phyloP scores from a whole-genome alignment of 2,329 filamentous ascomycete genomes.

The Penicillium sp. region DNA sequence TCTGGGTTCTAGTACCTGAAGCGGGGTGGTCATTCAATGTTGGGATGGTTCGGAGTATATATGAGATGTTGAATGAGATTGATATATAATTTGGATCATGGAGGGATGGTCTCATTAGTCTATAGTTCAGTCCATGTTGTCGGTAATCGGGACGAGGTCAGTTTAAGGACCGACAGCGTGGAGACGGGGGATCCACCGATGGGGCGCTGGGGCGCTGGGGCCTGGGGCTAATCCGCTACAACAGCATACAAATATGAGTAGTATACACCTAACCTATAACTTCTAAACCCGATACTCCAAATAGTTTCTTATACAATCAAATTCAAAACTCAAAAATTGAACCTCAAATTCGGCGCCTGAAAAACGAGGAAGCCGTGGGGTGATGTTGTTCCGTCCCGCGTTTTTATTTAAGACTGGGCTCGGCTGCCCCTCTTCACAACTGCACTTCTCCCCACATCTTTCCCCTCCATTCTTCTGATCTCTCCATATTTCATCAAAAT shows the following conservation, averaged over 20 bases:
- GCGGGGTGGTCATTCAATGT: background rate
- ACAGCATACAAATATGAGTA: no score
- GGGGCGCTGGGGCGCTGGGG: no score
- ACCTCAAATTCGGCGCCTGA: constrained; percentile 6
- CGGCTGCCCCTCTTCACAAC: constrained; percentile 12
- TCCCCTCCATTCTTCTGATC: background rate
- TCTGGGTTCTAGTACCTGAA: constrained; percentile 17
- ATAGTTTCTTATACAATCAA: background rate
- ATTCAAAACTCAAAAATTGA: background rate
- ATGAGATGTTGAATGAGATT: background rate
- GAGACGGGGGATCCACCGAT: background rate
- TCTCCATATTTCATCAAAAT: constrained; percentile 10
- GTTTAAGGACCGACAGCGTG: background rate
- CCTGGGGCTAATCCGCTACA: no score
- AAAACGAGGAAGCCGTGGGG: constrained; percentile 9
- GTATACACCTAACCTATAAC: no score
- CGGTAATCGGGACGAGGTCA: no score
- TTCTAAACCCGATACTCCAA: no score
- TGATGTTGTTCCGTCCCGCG: constrained; percentile 12
- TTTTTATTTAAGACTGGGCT: constrained; percentile 12
- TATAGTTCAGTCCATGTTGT: no score
- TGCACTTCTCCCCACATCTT: background rate
- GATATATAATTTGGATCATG: background rate
- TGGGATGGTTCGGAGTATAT: background rate
- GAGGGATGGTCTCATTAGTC: no score